Evolutionary conservation across 1,284 basidiomycete genomes (phyloP), one percentile per base, ranked within the genome.

Genomic region (Rhodotorula sp.): DNA sequence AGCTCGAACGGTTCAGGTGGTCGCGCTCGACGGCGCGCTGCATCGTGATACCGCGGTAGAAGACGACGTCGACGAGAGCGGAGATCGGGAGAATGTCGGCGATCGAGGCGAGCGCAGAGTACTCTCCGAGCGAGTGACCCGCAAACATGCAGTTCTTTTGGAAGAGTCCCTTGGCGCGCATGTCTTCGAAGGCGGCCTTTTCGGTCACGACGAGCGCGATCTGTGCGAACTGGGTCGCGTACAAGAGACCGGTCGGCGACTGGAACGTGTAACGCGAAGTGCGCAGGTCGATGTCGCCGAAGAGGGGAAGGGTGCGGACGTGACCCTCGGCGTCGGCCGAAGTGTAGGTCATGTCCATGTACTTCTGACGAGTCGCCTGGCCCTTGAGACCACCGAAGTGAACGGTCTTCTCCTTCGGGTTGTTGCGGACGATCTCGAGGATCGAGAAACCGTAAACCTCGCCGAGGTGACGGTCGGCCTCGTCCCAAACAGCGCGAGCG

Each of bases 1-100:
- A 99, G 81, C 95, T 93, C 46, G 92, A 95, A 64, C 95, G 88
- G 79, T 95, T 95, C 69, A 91, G 85, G 4, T 89, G 85, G 79
- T 98, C 95, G 60, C 95, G 91, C 82, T 96, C 91, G 70, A 97
- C 95, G 29, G 95, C 95, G 58, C 94, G 91, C 80, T 97, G 95
- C 95, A 99, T 99, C 62, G 95, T 99, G 79, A 99, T 95, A 80
- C 95, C 95, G 82, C 96, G 93, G 83, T 97, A 98, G 86, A 99
- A 98, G 56, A 99, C 95, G 79, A 99, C 92, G 78, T 78, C 78
- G 77, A 95, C 93, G 62, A 99, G 88, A n/a, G 93, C 88, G 45
- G 95, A 92, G 79, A 98, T 93, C 57, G 93, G 90, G 58, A 99
- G 87, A 59, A 97, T 92, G 80, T 94, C 93, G 57, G 95, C 95